phyloP scores from a whole-genome alignment of 2,329 filamentous ascomycete genomes.

The Chalaropsis ovoidea region DNA sequence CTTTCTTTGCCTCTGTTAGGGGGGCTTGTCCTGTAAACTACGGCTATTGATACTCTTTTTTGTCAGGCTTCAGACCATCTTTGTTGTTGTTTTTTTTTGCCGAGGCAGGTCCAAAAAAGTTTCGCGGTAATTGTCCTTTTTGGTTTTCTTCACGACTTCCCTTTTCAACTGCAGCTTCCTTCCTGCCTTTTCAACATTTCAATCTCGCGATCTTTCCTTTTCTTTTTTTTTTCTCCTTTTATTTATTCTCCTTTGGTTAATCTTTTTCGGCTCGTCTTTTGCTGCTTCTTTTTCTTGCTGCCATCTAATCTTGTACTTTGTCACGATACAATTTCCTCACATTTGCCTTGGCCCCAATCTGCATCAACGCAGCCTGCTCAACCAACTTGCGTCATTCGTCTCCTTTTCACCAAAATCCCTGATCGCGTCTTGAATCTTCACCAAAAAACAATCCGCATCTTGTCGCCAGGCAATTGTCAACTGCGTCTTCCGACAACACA shows the following conservation, averaged over 20 bases:
- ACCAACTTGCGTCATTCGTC: slow-evolving; percentile 10
- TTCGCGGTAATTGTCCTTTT: neutral
- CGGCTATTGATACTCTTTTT: neutral
- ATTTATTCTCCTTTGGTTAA: slow-evolving; percentile 6
- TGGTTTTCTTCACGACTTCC: neutral
- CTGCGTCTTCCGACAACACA: neutral
- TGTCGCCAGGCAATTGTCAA: neutral
- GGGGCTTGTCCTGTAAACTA: neutral
- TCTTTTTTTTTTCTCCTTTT: neutral
- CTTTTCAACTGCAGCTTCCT: neutral
- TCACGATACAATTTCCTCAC: neutral
- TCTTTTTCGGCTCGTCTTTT: neutral
- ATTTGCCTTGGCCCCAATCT: neutral
- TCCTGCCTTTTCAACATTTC: neutral
- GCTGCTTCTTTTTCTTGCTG: neutral
- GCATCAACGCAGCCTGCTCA: neutral
- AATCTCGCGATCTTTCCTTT: slow-evolving; percentile 7
- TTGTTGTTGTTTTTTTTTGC: neutral
- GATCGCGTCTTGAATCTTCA: neutral
- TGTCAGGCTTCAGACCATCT: neutral
- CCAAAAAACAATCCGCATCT: neutral
- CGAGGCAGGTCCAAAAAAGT: slow-evolving; percentile 4
- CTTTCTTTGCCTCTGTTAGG: neutral
- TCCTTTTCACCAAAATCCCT: slow-evolving; percentile 8
- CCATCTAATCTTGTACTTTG: neutral